These are phyloP conservation scores for Rosellinia necatrix DNA, from an alignment of 2,329 filamentous ascomycete genomes.

Conservation along the genomic window DNA sequence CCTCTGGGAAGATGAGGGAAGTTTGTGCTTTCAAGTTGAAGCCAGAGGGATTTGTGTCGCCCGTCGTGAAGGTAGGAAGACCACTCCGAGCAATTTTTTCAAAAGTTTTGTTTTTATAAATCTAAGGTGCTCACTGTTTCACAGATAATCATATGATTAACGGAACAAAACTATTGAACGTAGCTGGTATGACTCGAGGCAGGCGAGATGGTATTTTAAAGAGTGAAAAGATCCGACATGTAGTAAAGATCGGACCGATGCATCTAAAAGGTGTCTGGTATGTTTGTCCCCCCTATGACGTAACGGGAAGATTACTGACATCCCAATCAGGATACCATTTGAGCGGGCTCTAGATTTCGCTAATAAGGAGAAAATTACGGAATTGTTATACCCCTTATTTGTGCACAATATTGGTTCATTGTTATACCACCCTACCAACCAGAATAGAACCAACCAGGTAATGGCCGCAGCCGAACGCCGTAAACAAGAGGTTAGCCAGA, in stretches of 20 bases:
- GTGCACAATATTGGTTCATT: slow-evolving; percentile 96
- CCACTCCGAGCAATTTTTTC: no score
- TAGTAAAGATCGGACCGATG: slow-evolving; percentile 99
- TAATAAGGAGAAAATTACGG: slow-evolving; percentile 99
- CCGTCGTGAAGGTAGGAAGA: slow-evolving; percentile 75
- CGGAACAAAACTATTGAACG: slow-evolving; percentile 94
- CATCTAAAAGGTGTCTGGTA: slow-evolving; percentile 96
- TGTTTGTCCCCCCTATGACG: not conserved
- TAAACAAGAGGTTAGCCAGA: slow-evolving; percentile 70
- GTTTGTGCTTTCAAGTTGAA: slow-evolving; percentile 96
- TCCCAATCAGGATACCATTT: slow-evolving; percentile 82
- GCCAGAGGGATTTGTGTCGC: slow-evolving; percentile 95
- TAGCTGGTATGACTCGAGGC: slow-evolving; percentile 96
- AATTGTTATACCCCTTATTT: slow-evolving; percentile 91
- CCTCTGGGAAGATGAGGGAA: slow-evolving; percentile 97
- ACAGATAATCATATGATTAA: slow-evolving; percentile 98
- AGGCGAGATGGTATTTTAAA: slow-evolving; percentile 95
- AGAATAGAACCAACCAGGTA: slow-evolving; percentile 78
- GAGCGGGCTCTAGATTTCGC: slow-evolving; percentile 97
- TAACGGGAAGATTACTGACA: slow-evolving; percentile 14
- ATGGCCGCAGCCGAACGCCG: slow-evolving; percentile 84
- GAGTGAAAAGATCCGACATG: slow-evolving; percentile 94
- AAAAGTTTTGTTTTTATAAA: slow-evolving; percentile 6
- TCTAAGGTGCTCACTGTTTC: slow-evolving; percentile 31
- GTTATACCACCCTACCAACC: slow-evolving; percentile 91